phyloP scores from a whole-genome alignment of 306 rosid species.

The Styphnolobium japonicum region DNA sequence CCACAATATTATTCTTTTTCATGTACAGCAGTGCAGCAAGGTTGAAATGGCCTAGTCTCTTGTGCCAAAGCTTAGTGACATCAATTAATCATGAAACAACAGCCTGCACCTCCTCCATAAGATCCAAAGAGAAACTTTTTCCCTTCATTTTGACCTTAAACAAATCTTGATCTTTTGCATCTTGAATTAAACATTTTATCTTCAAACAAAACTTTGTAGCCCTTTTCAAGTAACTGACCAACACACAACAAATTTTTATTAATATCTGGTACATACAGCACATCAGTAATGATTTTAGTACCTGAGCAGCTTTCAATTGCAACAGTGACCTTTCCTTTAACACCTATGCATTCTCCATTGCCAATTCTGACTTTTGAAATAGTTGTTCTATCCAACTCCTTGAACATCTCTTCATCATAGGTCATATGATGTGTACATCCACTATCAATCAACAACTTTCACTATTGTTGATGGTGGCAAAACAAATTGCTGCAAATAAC shows the following conservation, averaged over 20 bases:
- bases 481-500: too few relatives aligned
- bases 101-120: too few relatives aligned
- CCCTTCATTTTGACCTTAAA: too few relatives aligned
- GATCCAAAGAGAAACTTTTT: too few relatives aligned
- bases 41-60: too few relatives aligned
- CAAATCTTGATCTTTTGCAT: too few relatives aligned
- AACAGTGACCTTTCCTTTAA: too few relatives aligned
- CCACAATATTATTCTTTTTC: too few relatives aligned
- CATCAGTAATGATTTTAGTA: neutral
- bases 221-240: neutral
- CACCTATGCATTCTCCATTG: neutral
- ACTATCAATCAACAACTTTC: neutral
- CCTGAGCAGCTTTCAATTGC: neutral
- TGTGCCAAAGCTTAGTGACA: too few relatives aligned
- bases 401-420: neutral
- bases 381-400: neutral
- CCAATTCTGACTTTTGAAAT: neutral
- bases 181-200: too few relatives aligned
- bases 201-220: neutral
- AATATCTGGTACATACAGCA: neutral
- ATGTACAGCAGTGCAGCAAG: too few relatives aligned
- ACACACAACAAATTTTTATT: neutral
- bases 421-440: neutral
- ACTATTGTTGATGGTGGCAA: neutral
- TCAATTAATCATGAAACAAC: too few relatives aligned